phyloP scores from a whole-genome alignment of 192 early-diverging fungal genomes.

The Phlyctochytrium bullatum region DNA sequence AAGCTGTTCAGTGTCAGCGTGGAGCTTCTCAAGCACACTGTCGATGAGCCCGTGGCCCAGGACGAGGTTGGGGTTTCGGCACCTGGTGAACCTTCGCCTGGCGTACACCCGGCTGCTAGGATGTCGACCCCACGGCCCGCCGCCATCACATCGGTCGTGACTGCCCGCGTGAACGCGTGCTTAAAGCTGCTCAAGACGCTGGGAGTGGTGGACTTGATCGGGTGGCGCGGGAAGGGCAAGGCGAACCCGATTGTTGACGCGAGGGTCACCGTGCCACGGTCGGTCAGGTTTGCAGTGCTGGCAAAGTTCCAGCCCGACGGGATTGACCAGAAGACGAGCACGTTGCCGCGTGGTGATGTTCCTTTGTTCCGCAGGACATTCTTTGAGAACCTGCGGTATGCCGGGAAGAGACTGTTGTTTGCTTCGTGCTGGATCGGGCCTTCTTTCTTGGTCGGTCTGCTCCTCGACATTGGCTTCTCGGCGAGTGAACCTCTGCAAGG shows the following conservation, averaged over 20 bases:
- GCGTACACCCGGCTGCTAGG: constrained; percentile 3
- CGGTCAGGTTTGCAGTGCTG: not conserved
- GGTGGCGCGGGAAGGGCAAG: not conserved
- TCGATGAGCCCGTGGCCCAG: no score
- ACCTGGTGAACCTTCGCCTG: not conserved
- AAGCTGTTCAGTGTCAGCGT: not conserved
- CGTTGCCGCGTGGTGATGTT: not conserved
- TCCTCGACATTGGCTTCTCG: not conserved
- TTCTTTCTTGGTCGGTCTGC: not conserved
- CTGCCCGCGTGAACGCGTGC: not conserved
- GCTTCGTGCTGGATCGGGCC: not conserved
- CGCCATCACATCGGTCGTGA: not conserved
- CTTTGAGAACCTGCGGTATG: not conserved
- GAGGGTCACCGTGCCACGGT: not conserved
- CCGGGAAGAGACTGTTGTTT: not conserved
- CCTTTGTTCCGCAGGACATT: not conserved
- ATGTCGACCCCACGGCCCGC: not conserved
- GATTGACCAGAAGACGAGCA: not conserved
- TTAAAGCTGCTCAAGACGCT: not conserved
- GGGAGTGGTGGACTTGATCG: not conserved
- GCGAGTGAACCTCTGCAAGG: not conserved
- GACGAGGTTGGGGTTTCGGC: no score
- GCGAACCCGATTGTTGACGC: not conserved
- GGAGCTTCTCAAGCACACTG: not conserved
- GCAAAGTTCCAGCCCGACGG: not conserved